phyloP scores from a whole-genome alignment of 768 basidiomycete species.

The Filobasidium floriforme region DNA sequence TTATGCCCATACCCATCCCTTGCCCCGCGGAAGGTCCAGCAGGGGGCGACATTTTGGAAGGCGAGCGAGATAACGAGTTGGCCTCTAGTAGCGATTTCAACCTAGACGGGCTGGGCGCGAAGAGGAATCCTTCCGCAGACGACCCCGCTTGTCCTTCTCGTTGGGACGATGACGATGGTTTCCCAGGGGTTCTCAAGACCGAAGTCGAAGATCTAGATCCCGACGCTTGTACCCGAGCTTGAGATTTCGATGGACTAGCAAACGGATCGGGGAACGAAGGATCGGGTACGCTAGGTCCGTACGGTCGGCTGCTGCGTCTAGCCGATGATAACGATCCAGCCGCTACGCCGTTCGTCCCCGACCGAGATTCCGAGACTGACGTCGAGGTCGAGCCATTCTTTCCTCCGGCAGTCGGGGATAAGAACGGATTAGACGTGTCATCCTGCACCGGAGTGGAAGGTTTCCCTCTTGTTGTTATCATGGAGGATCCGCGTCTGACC shows the following conservation, averaged over 20 bases:
- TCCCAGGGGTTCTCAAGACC: neutral
- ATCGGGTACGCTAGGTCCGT: conserved; percentile 8
- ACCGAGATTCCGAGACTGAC: neutral
- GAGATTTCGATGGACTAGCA: neutral
- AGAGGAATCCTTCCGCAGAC: conserved; percentile 8
- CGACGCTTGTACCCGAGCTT: no score
- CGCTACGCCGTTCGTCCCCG: neutral
- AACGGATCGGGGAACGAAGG: conserved; percentile 17
- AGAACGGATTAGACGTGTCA: neutral
- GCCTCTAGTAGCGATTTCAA: conserved; percentile 17
- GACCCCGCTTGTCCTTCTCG: neutral
- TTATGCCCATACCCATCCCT: neutral
- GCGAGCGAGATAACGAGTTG: conserved; percentile 12
- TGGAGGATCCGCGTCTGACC: no score
- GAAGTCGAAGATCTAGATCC: neutral
- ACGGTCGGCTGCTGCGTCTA: neutral
- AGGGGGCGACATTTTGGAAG: neutral
- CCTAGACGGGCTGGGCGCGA: conserved; percentile 18
- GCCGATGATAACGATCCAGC: neutral
- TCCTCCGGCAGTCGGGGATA: neutral
- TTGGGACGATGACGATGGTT: neutral
- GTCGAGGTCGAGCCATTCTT: no score
- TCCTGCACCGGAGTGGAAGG: neutral
- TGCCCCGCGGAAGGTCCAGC: neutral
- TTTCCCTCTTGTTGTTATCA: neutral